phyloP scores from a whole-genome alignment of 345 rosid species.

The Ceriops decandra region DNA sequence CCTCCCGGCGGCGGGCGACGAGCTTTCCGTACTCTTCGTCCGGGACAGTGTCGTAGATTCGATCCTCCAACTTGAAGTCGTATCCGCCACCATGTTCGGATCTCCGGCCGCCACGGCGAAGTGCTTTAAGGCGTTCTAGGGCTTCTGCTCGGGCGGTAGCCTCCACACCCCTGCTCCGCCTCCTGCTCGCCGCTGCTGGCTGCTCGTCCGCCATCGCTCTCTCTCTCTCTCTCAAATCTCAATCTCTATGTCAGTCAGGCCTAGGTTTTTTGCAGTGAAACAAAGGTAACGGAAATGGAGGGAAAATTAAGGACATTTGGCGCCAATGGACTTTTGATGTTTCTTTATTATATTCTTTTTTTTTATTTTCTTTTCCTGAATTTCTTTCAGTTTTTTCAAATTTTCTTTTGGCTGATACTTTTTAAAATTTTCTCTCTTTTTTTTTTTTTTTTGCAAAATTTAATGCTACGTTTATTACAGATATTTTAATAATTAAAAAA shows the following conservation, averaged over 20 bases:
- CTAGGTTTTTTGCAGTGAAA: neutral
- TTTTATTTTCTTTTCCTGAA: too few relatives aligned
- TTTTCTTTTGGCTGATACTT: too few relatives aligned
- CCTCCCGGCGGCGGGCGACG: constrained; percentile 73
- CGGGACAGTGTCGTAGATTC: constrained; percentile 67
- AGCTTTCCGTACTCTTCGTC: constrained; percentile 74
- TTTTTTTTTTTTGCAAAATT: too few relatives aligned
- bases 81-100: constrained; percentile 50
- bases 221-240: neutral
- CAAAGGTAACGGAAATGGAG: neutral
- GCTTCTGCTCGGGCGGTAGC: constrained; percentile 54
- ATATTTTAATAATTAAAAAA: too few relatives aligned
- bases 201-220: constrained; percentile 45
- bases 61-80: constrained; percentile 61
- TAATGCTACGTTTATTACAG: too few relatives aligned
- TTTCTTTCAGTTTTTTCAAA: too few relatives aligned
- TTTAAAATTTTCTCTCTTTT: too few relatives aligned
- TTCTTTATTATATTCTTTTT: too few relatives aligned
- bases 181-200: constrained; percentile 31
- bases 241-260: neutral
- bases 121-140: constrained; percentile 66
- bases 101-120: constrained; percentile 71
- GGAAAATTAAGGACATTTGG: neutral
- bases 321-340: neutral
- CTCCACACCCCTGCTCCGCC: constrained; percentile 53